These are phyloP conservation scores for Amanita brunnescens DNA, from an alignment of 768 basidiomycete species.

Conservation along the genomic window DNA sequence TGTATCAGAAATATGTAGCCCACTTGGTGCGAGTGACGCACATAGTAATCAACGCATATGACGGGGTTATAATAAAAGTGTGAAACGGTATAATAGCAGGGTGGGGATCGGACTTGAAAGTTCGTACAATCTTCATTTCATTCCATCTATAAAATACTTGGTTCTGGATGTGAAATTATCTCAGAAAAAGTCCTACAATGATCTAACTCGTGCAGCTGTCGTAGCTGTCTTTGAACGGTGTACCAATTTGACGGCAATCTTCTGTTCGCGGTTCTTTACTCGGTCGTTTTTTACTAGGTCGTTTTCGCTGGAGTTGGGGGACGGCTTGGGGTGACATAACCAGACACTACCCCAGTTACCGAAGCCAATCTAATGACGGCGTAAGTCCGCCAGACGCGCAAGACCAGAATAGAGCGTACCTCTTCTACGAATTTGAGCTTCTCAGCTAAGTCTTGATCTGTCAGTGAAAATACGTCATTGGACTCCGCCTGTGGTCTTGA, in stretches of 20 bases:
- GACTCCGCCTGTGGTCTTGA: constrained; percentile 24
- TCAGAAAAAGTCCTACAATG: constrained; percentile 51
- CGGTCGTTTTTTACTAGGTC: too few species aligned
- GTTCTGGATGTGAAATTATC: neutral
- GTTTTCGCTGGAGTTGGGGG: constrained; percentile 24
- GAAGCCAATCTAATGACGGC: constrained; percentile 61
- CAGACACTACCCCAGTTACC: constrained; percentile 94
- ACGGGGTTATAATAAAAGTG: constrained; percentile 88
- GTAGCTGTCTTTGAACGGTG: constrained; percentile 79
- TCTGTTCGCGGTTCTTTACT: constrained; percentile 36
- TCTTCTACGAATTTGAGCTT: constrained; percentile 70
- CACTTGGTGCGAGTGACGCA: constrained; percentile 29
- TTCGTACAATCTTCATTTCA: constrained; percentile 92
- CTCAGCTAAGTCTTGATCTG: constrained; percentile 64
- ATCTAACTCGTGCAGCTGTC: constrained; percentile 82
- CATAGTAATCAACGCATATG: constrained; percentile 90
- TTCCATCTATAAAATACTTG: constrained; percentile 62
- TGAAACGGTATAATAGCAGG: constrained; percentile 91
- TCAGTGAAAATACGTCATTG: constrained; percentile 65
- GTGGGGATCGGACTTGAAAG: constrained; percentile 78
- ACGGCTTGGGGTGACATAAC: constrained; percentile 59
- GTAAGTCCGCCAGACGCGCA: constrained; percentile 3
- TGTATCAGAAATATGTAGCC: constrained; percentile 6
- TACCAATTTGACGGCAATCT: constrained; percentile 90
- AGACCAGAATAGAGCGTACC: constrained; percentile 30